phyloP scores from a whole-genome alignment of 768 basidiomycete genomes.

The Phylloporus arenicola region DNA sequence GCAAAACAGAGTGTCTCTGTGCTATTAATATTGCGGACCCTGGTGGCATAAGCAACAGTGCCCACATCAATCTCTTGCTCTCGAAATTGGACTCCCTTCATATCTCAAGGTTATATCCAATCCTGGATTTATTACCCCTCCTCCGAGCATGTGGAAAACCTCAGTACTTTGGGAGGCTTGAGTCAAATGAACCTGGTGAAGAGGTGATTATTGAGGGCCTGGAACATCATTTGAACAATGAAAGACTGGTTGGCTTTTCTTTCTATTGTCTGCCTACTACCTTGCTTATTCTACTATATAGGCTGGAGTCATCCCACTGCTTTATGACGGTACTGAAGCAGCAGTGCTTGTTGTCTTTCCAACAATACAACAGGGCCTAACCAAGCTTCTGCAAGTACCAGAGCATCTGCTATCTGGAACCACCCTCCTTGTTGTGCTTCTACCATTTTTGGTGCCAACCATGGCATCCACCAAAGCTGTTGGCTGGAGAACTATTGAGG shows the following conservation, averaged over 20 bases:
- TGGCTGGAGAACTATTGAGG: slow-evolving; percentile 14
- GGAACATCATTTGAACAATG: slow-evolving; percentile 41
- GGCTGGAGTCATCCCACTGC: slow-evolving; percentile 46
- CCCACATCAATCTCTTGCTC: slow-evolving; percentile 48
- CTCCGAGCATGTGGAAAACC: slow-evolving; percentile 44
- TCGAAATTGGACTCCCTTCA: slow-evolving; percentile 37
- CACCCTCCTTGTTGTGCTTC: slow-evolving; percentile 22
- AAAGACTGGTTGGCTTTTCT: slow-evolving; percentile 39
- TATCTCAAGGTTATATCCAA: slow-evolving; percentile 45
- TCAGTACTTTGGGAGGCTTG: slow-evolving; percentile 51
- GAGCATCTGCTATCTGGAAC: slow-evolving; percentile 14
- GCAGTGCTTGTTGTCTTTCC: slow-evolving; percentile 58
- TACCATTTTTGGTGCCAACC: slow-evolving; percentile 23
- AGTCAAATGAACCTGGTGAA: slow-evolving; percentile 38
- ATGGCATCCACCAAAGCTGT: slow-evolving; percentile 4
- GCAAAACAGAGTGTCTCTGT: slow-evolving; percentile 42
- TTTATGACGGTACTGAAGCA: slow-evolving; percentile 41
- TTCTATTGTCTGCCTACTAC: background rate
- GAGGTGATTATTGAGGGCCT: slow-evolving; percentile 37
- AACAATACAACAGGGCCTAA: slow-evolving; percentile 30
- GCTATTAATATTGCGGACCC: slow-evolving; percentile 44
- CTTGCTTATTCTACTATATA: slow-evolving; percentile 20
- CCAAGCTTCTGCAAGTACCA: slow-evolving; percentile 40
- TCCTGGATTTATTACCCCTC: slow-evolving; percentile 42
- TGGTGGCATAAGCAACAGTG: slow-evolving; percentile 37